Base-by-base conservation (phyloP, 2,329 filamentous ascomycete genomes). In the Xylaria sp. region DNA sequence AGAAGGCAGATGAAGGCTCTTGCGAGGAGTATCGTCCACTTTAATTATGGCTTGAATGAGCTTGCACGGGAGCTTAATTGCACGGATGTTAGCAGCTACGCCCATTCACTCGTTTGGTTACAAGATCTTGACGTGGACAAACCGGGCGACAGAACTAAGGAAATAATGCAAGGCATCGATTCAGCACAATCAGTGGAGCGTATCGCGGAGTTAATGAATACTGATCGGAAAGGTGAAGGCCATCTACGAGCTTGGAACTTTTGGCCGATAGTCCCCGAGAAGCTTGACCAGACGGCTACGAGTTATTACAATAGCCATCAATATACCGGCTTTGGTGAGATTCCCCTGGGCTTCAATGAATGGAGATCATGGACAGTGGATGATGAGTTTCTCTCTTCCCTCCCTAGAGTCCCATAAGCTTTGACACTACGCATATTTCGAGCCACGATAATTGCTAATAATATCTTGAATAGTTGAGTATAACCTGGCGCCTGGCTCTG, bases 161-260 rank as follows among this genome's bases (percentile, higher is more conserved):
- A 5, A 28, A 28, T 33, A 7, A 4, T 44, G 17, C 10, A 11
- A 7, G 11, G 20, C 7, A 2, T 59, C 11, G 13, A 44, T 4
- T 10, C 48, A 9, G 9, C 48, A 4, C 7, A n/a, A n/a, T 33
- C 51, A 4, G 7, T 1, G 33, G 15, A 36, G 7, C 17, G 31
- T 3, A 31, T 66, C 4, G 58, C 58, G 11, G 6, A 6, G 11
- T 3, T 56, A 7, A 61, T 66, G 64, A 62, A 62, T 57, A 28
- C 15, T 6, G 10, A 31, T 6, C 1, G 2, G 3, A 20, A 1
- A 6, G 28, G 28, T 0, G 15, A 9, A 10, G 28, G 40, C 11
- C 40, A 54, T 17, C 3, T 20, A 28, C 59, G 58, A 10, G 10
- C 36, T n/a, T 66, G 64, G 64, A 57, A 66, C 23, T 66, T 66